Evolutionary conservation across 2,329 filamentous ascomycete species (phyloP), one percentile per base, ranked within the genome.

Genomic region (Fusarium sp.): DNA sequence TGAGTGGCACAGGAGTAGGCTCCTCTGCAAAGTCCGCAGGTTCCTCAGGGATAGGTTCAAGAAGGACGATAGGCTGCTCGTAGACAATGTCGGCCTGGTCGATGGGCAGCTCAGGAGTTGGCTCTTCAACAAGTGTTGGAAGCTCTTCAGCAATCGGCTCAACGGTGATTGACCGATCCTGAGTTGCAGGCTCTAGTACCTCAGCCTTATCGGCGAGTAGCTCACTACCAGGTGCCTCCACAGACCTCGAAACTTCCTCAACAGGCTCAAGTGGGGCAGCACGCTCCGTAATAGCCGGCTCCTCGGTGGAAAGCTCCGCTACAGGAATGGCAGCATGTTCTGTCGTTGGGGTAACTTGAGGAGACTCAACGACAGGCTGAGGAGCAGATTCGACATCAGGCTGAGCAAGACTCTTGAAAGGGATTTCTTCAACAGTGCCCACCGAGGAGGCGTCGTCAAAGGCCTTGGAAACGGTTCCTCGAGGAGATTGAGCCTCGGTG

Each of bases 401-500:
- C 22, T 65, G 56, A 4, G 54, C 2, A n/a, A 29, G 20, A 24
- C 43, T 35, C 13, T 68, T 67, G 13, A 43, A 69, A 29, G 63
- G 39, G 18, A 37, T 31, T 31, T 74, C 68, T 20, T 63, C 45
- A 11, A 43, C 56, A 7, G 58, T 29, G 10, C 63, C 58, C n/a
- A 39, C 22, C 3, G 59, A 22, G 6, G 60, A 27, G 4, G 45
- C 41, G 2, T 52, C 35, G 6, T 64, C 41, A 9, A 50, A 59
- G 6, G 73, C 29, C 35, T 61, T 58, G 5, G 54, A 20, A 11
- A 66, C 37, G 18, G 66, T 52, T 33, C 75, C 76, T 37, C 68
- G 41, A 27, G 64, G 64, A 20, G 61, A 50, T 20, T 61, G 56
- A 3, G 74, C 77, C 31, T 82, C 81, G 9, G 77, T 27, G 11